Evolutionary conservation across 176 grass and related monocot species (phyloP).

Genomic region (Panicum miliaceum): DNA sequence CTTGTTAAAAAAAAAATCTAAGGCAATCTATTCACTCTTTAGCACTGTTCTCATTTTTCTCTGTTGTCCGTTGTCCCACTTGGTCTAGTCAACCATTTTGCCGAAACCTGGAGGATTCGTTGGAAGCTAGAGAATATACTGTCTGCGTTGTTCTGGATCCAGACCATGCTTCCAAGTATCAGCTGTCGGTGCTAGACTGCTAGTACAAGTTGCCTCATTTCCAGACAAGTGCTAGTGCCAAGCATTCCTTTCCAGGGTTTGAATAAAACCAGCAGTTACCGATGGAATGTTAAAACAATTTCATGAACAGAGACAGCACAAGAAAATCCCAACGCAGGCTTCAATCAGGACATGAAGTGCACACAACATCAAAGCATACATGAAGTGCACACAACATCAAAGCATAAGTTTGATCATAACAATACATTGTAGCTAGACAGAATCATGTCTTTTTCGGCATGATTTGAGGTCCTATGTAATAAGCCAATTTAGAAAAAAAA

Average conservation of each 20-base stretch:
- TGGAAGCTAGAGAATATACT: neutral
- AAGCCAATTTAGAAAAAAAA: neutral
- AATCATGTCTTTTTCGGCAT: neutral
- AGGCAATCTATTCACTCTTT: neutral
- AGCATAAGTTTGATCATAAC: neutral
- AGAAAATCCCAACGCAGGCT: neutral
- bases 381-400: neutral
- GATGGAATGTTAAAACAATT: neutral
- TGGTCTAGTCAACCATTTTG: neutral
- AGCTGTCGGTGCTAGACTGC: neutral
- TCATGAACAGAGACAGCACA: neutral
- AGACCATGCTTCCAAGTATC: neutral
- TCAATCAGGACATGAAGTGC: neutral
- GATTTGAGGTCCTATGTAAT: neutral
- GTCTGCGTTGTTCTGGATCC: neutral
- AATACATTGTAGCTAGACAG: neutral
- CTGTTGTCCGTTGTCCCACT: neutral
- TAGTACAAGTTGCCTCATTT: neutral
- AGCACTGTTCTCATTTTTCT: neutral
- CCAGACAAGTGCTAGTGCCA: neutral
- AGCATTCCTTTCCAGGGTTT: neutral
- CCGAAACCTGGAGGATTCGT: neutral
- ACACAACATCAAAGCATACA: neutral
- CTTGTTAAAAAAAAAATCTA: too few species aligned
- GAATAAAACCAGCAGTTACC: neutral